phyloP scores from a whole-genome alignment of 106 monocot genomes.

The Dioscorea alata region DNA sequence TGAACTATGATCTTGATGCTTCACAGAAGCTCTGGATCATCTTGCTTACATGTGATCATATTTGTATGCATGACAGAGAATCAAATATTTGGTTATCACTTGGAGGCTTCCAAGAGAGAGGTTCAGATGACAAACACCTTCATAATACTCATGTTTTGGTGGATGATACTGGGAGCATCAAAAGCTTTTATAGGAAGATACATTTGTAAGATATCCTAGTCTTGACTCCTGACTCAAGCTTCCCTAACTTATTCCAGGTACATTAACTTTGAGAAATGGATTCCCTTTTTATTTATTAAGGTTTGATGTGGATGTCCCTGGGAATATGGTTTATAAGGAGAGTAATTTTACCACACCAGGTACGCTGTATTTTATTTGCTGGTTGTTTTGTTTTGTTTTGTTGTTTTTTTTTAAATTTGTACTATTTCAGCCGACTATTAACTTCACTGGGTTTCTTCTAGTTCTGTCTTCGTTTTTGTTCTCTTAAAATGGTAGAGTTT shows the following conservation, averaged over 20 bases:
- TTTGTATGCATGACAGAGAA: slow-evolving; percentile 40
- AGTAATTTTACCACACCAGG: slow-evolving; percentile 77
- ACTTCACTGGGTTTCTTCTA: too few species aligned
- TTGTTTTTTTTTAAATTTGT: too few species aligned
- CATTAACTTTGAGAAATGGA: neutral
- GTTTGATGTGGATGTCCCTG: slow-evolving; percentile 99
- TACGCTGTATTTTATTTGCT: slow-evolving; percentile 1
- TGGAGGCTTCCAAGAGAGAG: slow-evolving; percentile 94
- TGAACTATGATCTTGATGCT: too few species aligned
- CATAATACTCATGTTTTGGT: slow-evolving; percentile 87
- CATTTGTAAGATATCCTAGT: slow-evolving; percentile 61
- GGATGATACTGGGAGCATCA: slow-evolving; percentile 77
- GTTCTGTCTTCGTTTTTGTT: too few species aligned
- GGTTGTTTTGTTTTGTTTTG: too few species aligned
- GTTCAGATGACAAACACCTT: slow-evolving; percentile 65
- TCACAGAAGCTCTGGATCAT: too few species aligned
- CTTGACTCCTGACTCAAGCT: neutral
- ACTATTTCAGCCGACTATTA: too few species aligned
- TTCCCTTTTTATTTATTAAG: slow-evolving; percentile 25
- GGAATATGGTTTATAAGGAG: slow-evolving; percentile 86
- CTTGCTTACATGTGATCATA: too few species aligned
- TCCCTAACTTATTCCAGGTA: neutral
- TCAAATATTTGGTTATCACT: slow-evolving; percentile 83
- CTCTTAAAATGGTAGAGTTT: too few species aligned
- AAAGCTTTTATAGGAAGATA: slow-evolving; percentile 73